Percentiles rank a stretch among this genome's conserved stretches.
These are phyloP conservation scores for Cladosporium sphaerospermum DNA, from an alignment of 2,329 filamentous ascomycete species.

Conservation along the genomic window DNA sequence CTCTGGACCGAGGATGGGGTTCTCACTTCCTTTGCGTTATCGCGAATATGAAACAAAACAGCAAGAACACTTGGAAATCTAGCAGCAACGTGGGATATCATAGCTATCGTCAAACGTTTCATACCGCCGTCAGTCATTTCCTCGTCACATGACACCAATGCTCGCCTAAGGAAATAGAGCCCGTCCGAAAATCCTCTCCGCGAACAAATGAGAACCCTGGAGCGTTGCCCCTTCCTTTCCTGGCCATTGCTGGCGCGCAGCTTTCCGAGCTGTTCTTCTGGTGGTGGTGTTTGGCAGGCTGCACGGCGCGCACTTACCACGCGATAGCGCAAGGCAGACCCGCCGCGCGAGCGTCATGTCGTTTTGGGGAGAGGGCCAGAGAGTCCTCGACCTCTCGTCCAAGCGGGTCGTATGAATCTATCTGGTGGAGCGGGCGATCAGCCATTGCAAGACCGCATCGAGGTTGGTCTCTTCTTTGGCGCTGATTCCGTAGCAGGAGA, in stretches of 20 bases:
- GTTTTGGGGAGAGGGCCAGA: no score
- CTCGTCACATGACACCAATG: conserved; percentile 8
- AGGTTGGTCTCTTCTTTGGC: conserved; percentile 98
- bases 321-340: no score
- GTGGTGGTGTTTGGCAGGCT: no score
- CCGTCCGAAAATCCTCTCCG: not conserved
- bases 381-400: not conserved
- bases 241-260: conserved; percentile 34
- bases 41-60: not conserved
- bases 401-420: conserved; percentile 31
- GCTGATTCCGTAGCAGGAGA: conserved; percentile 97
- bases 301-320: no score
- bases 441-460: conserved; percentile 91
- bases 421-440: conserved; percentile 81
- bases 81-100: not conserved
- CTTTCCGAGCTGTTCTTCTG: conserved; percentile 19
- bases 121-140: conserved; percentile 10
- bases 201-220: not conserved
- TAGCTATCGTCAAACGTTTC: conserved; percentile 5
- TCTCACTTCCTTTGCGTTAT: not conserved
- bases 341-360: no score
- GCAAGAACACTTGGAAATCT: no score
- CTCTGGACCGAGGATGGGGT: no score
- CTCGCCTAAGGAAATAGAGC: not conserved
- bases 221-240: not conserved